Evolutionary conservation across 176 grass and related monocot genomes (phyloP).

Genomic region (Pontederia paniculata): DNA sequence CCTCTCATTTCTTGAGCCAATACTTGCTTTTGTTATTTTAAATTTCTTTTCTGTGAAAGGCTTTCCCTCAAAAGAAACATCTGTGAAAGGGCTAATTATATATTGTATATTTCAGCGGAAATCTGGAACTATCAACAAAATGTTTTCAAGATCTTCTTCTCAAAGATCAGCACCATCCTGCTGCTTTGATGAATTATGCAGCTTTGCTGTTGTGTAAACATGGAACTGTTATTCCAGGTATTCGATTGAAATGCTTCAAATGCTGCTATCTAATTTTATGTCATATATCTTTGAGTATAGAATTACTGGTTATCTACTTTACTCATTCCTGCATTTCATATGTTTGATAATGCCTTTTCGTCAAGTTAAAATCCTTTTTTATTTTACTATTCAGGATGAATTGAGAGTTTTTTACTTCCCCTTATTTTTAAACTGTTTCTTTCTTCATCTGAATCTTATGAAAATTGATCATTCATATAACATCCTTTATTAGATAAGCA

Average conservation of each 20-base stretch:
- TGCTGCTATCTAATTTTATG: not conserved
- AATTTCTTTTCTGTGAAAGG: not conserved
- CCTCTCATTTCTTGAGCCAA: not conserved
- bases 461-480: too few relatives aligned
- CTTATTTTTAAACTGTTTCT: too few relatives aligned
- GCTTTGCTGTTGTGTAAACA: conserved; percentile 87
- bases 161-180: conserved; percentile 94
- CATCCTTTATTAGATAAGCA: too few relatives aligned
- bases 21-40: not conserved
- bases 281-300: conserved; percentile 10
- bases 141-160: conserved; percentile 95
- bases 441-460: too few relatives aligned
- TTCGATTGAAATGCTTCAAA: conserved; percentile 6
- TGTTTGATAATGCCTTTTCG: not conserved
- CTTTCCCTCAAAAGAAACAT: not conserved
- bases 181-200: conserved; percentile 83
- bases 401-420: too few relatives aligned
- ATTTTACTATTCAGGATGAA: too few relatives aligned
- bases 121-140: conserved; percentile 58
- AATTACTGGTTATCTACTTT: too few relatives aligned
- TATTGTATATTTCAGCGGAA: conserved; percentile 46
- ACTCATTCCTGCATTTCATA: too few relatives aligned
- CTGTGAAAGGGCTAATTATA: not conserved
- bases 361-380: too few relatives aligned
- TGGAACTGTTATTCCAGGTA: conserved; percentile 67